phyloP scores from a whole-genome alignment of 306 rosid species.

The Pyrus betulifolia region DNA sequence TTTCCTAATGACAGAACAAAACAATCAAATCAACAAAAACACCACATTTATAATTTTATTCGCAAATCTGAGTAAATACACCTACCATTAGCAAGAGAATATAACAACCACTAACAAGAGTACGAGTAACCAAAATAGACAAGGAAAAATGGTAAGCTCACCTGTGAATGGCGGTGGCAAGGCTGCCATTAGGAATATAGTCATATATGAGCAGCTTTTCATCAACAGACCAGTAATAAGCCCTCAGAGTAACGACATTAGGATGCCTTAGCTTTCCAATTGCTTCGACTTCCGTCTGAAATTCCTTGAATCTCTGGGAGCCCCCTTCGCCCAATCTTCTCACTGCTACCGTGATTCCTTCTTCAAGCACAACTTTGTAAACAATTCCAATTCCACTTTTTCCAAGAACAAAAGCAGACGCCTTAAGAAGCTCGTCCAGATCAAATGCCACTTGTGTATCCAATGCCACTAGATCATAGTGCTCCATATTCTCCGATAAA shows the following conservation, averaged over 20 bases:
- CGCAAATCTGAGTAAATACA: not conserved
- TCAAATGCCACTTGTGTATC: slow-evolving; percentile 76
- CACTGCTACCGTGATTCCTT: slow-evolving; percentile 81
- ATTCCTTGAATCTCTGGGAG: slow-evolving; percentile 92
- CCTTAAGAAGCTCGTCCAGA: slow-evolving; percentile 97
- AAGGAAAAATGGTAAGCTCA: slow-evolving; percentile 14
- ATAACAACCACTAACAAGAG: not conserved
- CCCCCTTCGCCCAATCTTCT: slow-evolving; percentile 98
- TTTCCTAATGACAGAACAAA: slow-evolving; percentile 47
- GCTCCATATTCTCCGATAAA: slow-evolving; percentile 71
- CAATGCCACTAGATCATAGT: slow-evolving; percentile 82
- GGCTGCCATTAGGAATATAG: slow-evolving; percentile 83
- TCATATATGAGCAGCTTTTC: slow-evolving; percentile 95
- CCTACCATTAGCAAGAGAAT: not conserved
- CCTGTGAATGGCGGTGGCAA: slow-evolving; percentile 87
- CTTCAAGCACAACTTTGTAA: slow-evolving; percentile 96
- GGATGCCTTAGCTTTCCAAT: slow-evolving; percentile 92
- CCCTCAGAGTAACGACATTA: slow-evolving; percentile 69
- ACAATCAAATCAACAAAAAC: slow-evolving; percentile 19
- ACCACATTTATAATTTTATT: slow-evolving; percentile 1
- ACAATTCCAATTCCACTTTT: slow-evolving; percentile 95
- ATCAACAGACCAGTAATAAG: slow-evolving; percentile 98
- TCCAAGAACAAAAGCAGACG: slow-evolving; percentile 94
- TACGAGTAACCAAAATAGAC: not conserved
- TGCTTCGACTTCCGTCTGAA: slow-evolving; percentile 97